A percentile compares a stretch with the other conserved stretches of the same genome.
These are phyloP conservation scores for Giardia muris DNA, from an alignment of 208 protist species.

Conservation along the genomic window DNA sequence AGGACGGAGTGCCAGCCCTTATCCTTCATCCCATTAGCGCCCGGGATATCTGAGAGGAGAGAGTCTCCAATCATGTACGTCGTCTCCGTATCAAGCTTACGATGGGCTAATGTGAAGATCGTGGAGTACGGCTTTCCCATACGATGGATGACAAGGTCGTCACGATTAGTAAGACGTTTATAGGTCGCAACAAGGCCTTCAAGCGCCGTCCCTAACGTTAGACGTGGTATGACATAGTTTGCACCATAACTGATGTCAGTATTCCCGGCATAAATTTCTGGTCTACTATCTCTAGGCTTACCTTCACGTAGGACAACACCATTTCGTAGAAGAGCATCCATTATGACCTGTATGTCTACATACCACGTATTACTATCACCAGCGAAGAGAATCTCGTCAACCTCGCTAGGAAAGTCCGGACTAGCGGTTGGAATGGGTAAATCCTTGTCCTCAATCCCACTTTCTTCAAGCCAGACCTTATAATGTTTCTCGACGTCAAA, in stretches of 20 bases:
- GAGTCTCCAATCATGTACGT: neutral
- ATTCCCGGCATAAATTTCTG: neutral
- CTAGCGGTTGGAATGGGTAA: neutral
- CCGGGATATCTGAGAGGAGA: neutral
- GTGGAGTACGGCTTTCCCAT: neutral
- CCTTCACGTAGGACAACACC: neutral
- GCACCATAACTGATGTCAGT: neutral
- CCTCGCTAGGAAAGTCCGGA: neutral
- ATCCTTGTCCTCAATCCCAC: neutral
- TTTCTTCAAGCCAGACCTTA: neutral
- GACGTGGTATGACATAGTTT: neutral
- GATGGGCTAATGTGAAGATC: neutral
- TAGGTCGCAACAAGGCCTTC: neutral
- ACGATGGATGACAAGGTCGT: neutral
- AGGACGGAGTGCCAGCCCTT: neutral
- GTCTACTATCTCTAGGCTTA: neutral
- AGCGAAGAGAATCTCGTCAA: neutral
- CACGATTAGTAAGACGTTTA: neutral
- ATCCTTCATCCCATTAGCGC: neutral
- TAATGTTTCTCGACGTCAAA: neutral
- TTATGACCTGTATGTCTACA: neutral
- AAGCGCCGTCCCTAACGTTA: neutral
- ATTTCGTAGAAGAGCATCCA: neutral
- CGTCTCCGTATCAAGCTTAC: neutral
- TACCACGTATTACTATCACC: neutral